Conservation (phyloP, 2,329 filamentous ascomycete genomes). For the Alternaria panax region DNA sequence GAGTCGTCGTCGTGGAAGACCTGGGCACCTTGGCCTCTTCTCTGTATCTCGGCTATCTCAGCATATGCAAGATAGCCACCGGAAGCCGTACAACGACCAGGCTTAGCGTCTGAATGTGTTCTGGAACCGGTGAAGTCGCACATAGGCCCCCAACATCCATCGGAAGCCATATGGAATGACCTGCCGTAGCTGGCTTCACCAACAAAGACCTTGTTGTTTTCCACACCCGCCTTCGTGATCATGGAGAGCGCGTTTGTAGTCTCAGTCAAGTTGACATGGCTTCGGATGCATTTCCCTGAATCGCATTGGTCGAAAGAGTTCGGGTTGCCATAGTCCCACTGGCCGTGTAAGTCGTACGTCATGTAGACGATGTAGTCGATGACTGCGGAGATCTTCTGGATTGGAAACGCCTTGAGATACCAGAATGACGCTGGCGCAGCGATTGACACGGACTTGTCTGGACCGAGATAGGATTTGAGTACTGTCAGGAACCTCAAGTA, state of each 20-base stretch:
- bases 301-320: neutral
- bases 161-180: constrained; percentile 43
- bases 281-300: neutral
- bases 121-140: constrained; percentile 48
- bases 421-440: constrained; percentile 41
- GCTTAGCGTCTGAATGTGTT: constrained; percentile 35
- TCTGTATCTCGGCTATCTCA: constrained; percentile 41
- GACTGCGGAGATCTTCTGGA: constrained; percentile 25
- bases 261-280: neutral
- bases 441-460: constrained; percentile 25
- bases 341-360: constrained; percentile 24
- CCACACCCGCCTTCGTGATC: constrained; percentile 49
- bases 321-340: neutral
- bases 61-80: constrained; percentile 52
- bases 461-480: constrained; percentile 19
- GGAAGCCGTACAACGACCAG: constrained; percentile 50
- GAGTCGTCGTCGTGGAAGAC: neutral
- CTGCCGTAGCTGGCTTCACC: constrained; percentile 49
- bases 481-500: constrained; percentile 37
- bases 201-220: constrained; percentile 41
- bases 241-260: constrained; percentile 25
- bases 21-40: neutral
- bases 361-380: constrained; percentile 45
- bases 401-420: constrained; percentile 40
- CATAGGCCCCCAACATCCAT: constrained; percentile 39